Conservation (phyloP, 2,329 filamentous ascomycete species). For the Karstenula rhodostoma region DNA sequence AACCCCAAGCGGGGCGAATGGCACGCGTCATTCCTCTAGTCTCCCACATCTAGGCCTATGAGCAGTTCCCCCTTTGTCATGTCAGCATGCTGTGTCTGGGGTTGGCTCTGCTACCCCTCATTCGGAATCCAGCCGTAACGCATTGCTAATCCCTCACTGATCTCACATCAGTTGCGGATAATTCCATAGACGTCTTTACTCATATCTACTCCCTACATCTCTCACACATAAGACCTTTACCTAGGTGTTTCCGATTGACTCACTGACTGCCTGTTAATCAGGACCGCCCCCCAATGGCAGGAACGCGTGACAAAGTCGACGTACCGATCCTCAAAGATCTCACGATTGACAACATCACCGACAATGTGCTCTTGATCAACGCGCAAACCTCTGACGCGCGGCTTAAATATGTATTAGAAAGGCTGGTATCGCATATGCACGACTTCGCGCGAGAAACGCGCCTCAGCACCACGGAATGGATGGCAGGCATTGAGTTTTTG, state of each 20-base stretch:
- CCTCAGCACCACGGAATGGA: slow-evolving; percentile 80
- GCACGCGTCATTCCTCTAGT: slow-evolving; percentile 9
- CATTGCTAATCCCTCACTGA: slow-evolving; percentile 10
- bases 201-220: neutral
- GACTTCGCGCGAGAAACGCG: slow-evolving; percentile 83
- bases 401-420: slow-evolving; percentile 74
- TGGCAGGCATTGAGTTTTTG: slow-evolving; percentile 75
- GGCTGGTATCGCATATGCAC: slow-evolving; percentile 80
- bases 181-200: neutral
- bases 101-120: slow-evolving; percentile 8
- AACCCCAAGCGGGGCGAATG: slow-evolving; percentile 9
- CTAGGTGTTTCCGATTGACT: neutral
- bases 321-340: slow-evolving; percentile 71
- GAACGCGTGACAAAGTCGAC: slow-evolving; percentile 40
- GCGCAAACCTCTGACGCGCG: slow-evolving; percentile 71
- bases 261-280: neutral
- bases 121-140: slow-evolving; percentile 4
- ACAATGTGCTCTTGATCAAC: slow-evolving; percentile 78
- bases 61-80: neutral
- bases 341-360: slow-evolving; percentile 81
- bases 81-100: slow-evolving; percentile 4
- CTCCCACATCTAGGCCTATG: slow-evolving; percentile 4
- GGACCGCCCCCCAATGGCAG: slow-evolving; percentile 6
- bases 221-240: neutral
- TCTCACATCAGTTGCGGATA: neutral